A percentile compares a stretch with the other conserved stretches of the same genome.
Evolutionary conservation across 805 yeast genomes (phyloP).

Genomic region (Sporopachydermia lactativora): DNA sequence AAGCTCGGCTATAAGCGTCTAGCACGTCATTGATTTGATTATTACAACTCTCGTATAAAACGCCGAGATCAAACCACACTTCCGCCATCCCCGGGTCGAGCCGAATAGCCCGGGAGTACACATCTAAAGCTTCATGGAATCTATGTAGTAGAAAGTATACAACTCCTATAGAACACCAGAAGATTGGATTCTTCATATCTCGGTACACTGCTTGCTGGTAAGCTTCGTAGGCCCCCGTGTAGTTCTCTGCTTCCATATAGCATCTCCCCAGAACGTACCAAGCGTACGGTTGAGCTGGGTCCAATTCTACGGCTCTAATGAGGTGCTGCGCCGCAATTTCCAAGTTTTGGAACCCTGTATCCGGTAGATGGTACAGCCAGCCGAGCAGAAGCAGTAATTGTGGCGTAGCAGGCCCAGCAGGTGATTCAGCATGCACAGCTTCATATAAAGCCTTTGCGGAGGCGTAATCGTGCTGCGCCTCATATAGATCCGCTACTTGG

Average conservation of each 20-base stretch:
- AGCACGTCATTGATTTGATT: slow-evolving; percentile 90
- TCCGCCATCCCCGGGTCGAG: slow-evolving; percentile 92
- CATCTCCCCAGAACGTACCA: slow-evolving; percentile 97
- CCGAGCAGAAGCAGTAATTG: slow-evolving; percentile 94
- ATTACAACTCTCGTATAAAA: slow-evolving; percentile 92
- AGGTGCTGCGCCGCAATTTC: slow-evolving; percentile 72
- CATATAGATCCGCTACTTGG: slow-evolving; percentile 92
- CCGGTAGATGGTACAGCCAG: slow-evolving; percentile 67
- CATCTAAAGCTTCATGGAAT: slow-evolving; percentile 93
- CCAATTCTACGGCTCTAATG: slow-evolving; percentile 79
- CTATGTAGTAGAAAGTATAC: slow-evolving; percentile 91
- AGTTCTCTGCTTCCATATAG: slow-evolving; percentile 91
- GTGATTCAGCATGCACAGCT: slow-evolving; percentile 76
- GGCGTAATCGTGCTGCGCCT: slow-evolving; percentile 81
- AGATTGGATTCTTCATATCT: slow-evolving; percentile 93
- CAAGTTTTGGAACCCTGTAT: slow-evolving; percentile 59
- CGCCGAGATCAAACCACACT: slow-evolving; percentile 98
- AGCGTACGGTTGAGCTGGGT: slow-evolving; percentile 82
- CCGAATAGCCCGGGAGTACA: slow-evolving; percentile 92
- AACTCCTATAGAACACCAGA: slow-evolving; percentile 95
- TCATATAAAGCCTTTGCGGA: slow-evolving; percentile 95
- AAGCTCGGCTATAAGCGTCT: slow-evolving; percentile 95
- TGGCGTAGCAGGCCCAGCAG: slow-evolving; percentile 87
- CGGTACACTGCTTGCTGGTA: slow-evolving; percentile 98
- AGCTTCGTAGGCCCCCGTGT: slow-evolving; percentile 93